phyloP scores from a whole-genome alignment of 768 basidiomycete genomes.

The Mycena vulgaris region DNA sequence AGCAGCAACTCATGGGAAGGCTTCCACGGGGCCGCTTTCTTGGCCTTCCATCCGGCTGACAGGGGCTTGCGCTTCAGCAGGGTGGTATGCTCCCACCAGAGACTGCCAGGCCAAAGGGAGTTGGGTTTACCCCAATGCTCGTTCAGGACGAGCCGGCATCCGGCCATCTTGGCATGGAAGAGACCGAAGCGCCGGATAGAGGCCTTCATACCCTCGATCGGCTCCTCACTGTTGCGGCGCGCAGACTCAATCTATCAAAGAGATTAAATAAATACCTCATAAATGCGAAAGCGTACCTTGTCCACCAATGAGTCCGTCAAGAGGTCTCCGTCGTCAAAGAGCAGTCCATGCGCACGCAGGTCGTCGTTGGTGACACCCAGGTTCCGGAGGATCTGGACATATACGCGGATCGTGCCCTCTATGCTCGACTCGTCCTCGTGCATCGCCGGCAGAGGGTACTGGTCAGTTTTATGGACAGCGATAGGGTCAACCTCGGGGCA shows the following conservation, averaged over 20 bases:
- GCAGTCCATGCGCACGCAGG: slow-evolving; percentile 17
- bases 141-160: slow-evolving; percentile 40
- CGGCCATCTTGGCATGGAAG: slow-evolving; percentile 46
- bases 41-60: slow-evolving; percentile 12
- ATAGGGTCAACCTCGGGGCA: slow-evolving; percentile 14
- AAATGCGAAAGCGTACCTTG: slow-evolving; percentile 7
- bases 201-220: slow-evolving; percentile 2
- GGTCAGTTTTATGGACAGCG: slow-evolving; percentile 33
- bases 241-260: slow-evolving; percentile 30
- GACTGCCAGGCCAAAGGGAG: slow-evolving; percentile 33
- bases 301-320: slow-evolving; percentile 31
- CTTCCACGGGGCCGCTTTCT: slow-evolving; percentile 23
- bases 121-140: slow-evolving; percentile 49
- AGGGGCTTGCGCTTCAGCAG: slow-evolving; percentile 33
- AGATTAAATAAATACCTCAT: background rate
- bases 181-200: slow-evolving; percentile 38
- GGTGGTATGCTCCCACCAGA: slow-evolving; percentile 28
- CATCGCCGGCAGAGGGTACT: slow-evolving; percentile 31
- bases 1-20: slow-evolving; percentile 25
- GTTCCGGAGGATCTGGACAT: slow-evolving; percentile 10
- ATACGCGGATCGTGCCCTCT: slow-evolving; percentile 28
- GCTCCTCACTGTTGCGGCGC: slow-evolving; percentile 26
- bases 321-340: slow-evolving; percentile 19
- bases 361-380: slow-evolving; percentile 10
- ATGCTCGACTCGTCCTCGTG: slow-evolving; percentile 37